Base-by-base conservation (phyloP, 768 basidiomycete species). In the Lactifluus rugatus region DNA sequence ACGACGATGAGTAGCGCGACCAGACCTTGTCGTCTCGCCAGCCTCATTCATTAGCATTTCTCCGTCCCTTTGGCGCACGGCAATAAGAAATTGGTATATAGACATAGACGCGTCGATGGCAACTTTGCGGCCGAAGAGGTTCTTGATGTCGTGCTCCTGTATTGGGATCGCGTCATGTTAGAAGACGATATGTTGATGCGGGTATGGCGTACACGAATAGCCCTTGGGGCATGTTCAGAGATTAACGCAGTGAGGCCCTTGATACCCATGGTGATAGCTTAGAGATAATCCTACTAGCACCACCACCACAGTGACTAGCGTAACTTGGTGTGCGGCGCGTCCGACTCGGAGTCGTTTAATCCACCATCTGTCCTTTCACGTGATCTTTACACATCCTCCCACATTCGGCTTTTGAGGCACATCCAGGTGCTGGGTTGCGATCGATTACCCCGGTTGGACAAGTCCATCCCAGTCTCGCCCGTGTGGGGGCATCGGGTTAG, bases 71-170 rank as follows among this genome's bases (percentile, higher is more conserved):
- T 95, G 93, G 31, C 96, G 81, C 11, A 98, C 96, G 19, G 96
- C 96, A 58, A 99, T 98, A 58, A 99, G 82, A 72, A 99, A 99
- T 69, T 95, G 93, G 77, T 93, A 95, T 52, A 94, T 93, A 2
- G 86, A 89, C 90, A 93, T 93, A 60, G 90, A 93, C 69, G 96
- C 96, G 77, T 99, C 96, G 64, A 99, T 92, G 58, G 95, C 95
- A 64, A 98, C 93, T 76, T 97, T 98, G 66, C 96, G 85, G 1
- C 96, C 95, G 65, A 99, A 98, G 45, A 99, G 84, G 25, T 91
- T 93, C 75, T 96, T 95, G 56, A 97, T 97, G 39, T 95, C 91
- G 69, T 94, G 91, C 65, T 94, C 92, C 70, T 86, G 69, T 58
- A 17, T 25, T 14, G 21, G 50, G 26, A 47, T 53, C 58, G 39